Base-by-base conservation (phyloP, 202 grass and related monocot genomes). In the Eragrostis tef region DNA sequence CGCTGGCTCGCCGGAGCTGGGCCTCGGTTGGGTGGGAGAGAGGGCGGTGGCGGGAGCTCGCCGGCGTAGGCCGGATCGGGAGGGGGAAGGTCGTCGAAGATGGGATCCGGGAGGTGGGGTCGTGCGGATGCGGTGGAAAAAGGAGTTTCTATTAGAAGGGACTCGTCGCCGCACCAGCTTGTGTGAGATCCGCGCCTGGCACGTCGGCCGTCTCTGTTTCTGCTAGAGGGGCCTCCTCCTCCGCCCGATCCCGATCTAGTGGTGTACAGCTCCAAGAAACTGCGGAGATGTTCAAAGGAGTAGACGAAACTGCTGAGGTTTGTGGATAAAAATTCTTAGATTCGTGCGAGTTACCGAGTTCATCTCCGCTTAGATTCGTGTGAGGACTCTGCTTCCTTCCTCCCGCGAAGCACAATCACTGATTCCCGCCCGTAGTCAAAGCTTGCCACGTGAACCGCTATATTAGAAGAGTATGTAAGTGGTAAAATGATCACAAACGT, bases 101-200 rank as follows among this genome's bases (percentile, higher is more conserved):
- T 88, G 70, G 75, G 87, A 88, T 88, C 87, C 71, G 71, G 87
- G 64, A 83, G 41, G 60, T 58, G 50, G 11, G 49, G 60, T 59
- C 48, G 79, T 34, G 79, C 47, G 64, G 81, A 62, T 75, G 86
- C 24, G 81, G 81, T 61, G 34, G 50, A 51, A 51, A 36, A 53
- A 43, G 26, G 22, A n/a, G 46, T 62, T 60, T 60, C 10, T 53
- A 64, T 24, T 22, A 21, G n/a, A 82, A 6, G 46, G 73, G 26
- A 54, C 56, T 64, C 51, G 59, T 64, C 47, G 21, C 14, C 34
- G 60, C 51, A 7, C 47, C 49, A 71, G 78, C 64, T 54, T 74
- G 65, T 74, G 65, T 75, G 81, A 60, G 75, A 88, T 80, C 56
- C 21, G 20, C 22, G 56, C 20, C 21, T 24, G 56, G 21, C 56